Base-by-base conservation (phyloP, 768 basidiomycete species). In the Boletellus ananiceps region DNA sequence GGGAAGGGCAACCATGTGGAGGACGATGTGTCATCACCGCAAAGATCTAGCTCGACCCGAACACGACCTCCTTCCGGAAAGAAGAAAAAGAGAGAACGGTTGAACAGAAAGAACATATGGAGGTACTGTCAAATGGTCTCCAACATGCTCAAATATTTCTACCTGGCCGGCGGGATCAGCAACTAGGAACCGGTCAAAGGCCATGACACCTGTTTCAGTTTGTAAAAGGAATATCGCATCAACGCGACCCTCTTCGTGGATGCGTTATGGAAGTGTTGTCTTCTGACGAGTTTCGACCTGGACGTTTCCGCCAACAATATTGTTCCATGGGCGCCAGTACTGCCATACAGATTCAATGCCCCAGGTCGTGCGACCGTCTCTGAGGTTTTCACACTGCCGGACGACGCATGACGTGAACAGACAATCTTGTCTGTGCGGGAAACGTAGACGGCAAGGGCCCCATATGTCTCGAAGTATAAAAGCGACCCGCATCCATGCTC, bases 131-230 rank as follows among this genome's bases (percentile, higher is more conserved):
- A 38, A 50, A 47, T 7, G 19, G 32, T 54, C 42, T 29, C 55
- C 61, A 59, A 49, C 59, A 57, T 65, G 50, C 56, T 47, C 52
- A 49, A 50, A 56, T 55, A 56, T 55, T 58, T 48, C 53, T 48
- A 46, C 55, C 35, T 49, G 49, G 41, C 23, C 41, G 46, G 59
- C 49, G 63, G 55, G 58, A 58, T 50, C 49, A 46, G 50, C 47
- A 54, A 49, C 59, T 64, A 57, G 55, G 66, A 65, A 64, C 54
- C 46, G 42, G 27, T 44, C 46, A 61, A 44, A 46, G 40, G 46
- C n/a, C 23, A 25, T 56, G 52, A 66, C 54, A 56, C 64, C 64
- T 58, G 59, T 68, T 68, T 67, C 62, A 65, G 53, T 49, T 42
- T 40, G 53, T 42, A 50, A 42, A 55, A 58, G 52, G 48, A 38